A percentile compares a stretch with the other conserved stretches of the same genome.
Conservation (phyloP, 2,329 filamentous ascomycete species). For the Aspergillus sp. region DNA sequence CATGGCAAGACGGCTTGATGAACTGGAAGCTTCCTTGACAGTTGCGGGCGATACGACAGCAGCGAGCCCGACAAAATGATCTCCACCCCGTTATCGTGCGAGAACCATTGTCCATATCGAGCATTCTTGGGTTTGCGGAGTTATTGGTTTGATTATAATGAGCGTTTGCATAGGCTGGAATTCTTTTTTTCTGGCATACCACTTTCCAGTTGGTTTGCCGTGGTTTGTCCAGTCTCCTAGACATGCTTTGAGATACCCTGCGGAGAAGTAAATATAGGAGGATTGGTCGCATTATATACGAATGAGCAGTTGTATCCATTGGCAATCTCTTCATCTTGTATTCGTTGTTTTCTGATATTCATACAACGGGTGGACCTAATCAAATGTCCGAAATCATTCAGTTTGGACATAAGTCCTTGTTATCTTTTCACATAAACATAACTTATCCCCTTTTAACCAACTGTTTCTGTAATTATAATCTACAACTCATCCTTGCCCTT, state of each 20-base stretch:
- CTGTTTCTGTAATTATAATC: too few relatives aligned
- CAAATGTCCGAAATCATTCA: not conserved
- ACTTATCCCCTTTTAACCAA: not conserved
- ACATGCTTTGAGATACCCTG: too few relatives aligned
- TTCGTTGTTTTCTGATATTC: not conserved
- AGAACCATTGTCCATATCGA: too few relatives aligned
- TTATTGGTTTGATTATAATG: not conserved
- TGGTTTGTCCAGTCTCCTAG: too few relatives aligned
- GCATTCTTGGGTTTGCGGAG: too few relatives aligned
- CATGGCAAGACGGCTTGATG: slow-evolving; percentile 82
- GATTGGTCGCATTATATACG: not conserved
- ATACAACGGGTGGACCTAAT: not conserved
- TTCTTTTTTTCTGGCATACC: too few relatives aligned
- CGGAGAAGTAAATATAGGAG: too few relatives aligned
- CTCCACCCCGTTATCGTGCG: too few relatives aligned
- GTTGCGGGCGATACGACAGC: slow-evolving; percentile 42
- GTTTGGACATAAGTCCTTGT: not conserved
- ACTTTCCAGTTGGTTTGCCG: too few relatives aligned
- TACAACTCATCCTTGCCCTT: slow-evolving; percentile 64
- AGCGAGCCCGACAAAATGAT: slow-evolving; percentile 12
- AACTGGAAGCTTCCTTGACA: slow-evolving; percentile 69
- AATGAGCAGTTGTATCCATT: not conserved
- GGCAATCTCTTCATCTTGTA: not conserved
- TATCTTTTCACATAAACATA: not conserved
- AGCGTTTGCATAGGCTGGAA: too few relatives aligned